phyloP scores from a whole-genome alignment of 106 monocot genomes.

The Gastrodia elata region DNA sequence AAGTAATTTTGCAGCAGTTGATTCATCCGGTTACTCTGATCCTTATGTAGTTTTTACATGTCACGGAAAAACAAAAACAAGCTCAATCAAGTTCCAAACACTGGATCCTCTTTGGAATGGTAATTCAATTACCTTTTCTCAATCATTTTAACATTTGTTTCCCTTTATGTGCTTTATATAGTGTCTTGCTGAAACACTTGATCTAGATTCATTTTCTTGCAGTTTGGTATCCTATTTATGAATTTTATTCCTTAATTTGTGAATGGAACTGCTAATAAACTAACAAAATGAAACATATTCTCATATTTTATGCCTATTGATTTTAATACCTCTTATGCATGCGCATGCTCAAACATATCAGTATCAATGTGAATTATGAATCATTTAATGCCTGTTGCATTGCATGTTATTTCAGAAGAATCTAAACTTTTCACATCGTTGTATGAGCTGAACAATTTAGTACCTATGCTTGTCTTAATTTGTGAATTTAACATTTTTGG shows the following conservation, averaged over 20 bases:
- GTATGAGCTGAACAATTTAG: neutral
- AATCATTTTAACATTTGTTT: neutral
- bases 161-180: neutral
- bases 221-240: neutral
- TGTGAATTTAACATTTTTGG: neutral
- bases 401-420: neutral
- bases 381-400: neutral
- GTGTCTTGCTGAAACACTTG: neutral
- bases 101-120: constrained; percentile 77
- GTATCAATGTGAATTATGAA: neutral
- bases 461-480: neutral
- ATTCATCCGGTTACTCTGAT: constrained; percentile 50
- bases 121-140: constrained; percentile 14
- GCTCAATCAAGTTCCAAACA: constrained; percentile 82
- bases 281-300: neutral
- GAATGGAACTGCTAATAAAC: neutral
- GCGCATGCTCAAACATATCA: neutral
- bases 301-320: neutral
- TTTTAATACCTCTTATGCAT: neutral
- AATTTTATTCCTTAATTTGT: neutral
- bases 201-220: neutral
- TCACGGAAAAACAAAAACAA: constrained; percentile 66
- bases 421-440: neutral
- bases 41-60: constrained; percentile 79
- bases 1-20: constrained; percentile 31